Conservation (phyloP, 1,284 basidiomycete genomes). For the Pseudomicrostroma phylloplanum region DNA sequence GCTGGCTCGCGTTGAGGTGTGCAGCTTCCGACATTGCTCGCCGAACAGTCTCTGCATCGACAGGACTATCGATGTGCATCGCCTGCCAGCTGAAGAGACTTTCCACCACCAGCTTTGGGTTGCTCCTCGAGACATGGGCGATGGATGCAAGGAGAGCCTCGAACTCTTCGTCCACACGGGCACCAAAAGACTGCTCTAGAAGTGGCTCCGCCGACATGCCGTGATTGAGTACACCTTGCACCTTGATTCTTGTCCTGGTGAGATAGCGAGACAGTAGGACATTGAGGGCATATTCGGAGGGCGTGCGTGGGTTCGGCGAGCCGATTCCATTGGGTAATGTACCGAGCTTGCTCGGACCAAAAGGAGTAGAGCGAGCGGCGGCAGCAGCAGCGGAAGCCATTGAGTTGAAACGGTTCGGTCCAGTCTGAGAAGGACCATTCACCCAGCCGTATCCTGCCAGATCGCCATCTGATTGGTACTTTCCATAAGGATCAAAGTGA, state of each 20-base stretch:
- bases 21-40: constrained; percentile 12
- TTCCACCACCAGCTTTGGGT: constrained; percentile 76
- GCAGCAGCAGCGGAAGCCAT: constrained; percentile 23
- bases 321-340: constrained; percentile 32
- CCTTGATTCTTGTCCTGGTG: constrained; percentile 26
- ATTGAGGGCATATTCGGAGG: constrained; percentile 42
- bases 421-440: too few species aligned
- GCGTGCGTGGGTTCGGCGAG: constrained; percentile 24
- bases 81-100: constrained; percentile 79
- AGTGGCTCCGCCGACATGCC: constrained; percentile 25
- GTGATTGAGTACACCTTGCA: constrained; percentile 27
- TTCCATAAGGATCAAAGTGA: too few species aligned
- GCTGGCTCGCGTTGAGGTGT: neutral
- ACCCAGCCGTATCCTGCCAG: too few species aligned
- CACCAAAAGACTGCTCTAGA: constrained; percentile 57
- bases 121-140: constrained; percentile 76
- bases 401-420: constrained; percentile 16
- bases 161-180: constrained; percentile 67
- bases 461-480: too few species aligned
- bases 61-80: constrained; percentile 18
- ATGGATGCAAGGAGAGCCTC: constrained; percentile 75
- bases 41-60: constrained; percentile 13
- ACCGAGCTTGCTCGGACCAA: constrained; percentile 17
- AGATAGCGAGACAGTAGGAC: constrained; percentile 42
- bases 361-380: constrained; percentile 22